These are phyloP conservation scores for Trichosporon faecale DNA, from an alignment of 1,284 basidiomycete genomes.

Conservation along the genomic window DNA sequence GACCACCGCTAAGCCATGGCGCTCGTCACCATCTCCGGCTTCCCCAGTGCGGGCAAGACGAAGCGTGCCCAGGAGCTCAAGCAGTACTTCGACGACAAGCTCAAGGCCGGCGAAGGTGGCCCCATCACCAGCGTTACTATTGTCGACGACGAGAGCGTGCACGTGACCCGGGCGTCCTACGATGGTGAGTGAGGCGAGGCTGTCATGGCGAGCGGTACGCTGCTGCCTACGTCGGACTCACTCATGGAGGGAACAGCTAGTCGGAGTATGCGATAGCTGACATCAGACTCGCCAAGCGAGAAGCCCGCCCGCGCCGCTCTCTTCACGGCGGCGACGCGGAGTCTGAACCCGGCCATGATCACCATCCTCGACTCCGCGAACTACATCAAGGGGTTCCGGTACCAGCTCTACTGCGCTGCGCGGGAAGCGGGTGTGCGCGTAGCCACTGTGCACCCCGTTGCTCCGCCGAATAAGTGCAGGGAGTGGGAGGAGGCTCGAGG, in stretches of 20 bases:
- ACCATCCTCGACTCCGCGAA: constrained; percentile 88
- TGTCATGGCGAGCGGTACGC: too few species aligned
- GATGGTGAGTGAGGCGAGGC: constrained; percentile 59
- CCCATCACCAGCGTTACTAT: constrained; percentile 55
- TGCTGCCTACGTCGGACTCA: too few species aligned
- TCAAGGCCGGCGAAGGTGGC: constrained; percentile 46
- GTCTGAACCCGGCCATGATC: constrained; percentile 68
- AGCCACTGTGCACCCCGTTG: constrained; percentile 79
- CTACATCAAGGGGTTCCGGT: constrained; percentile 95
- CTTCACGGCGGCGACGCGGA: constrained; percentile 79
- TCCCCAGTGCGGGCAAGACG: constrained; percentile 82
- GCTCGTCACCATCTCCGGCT: constrained; percentile 88
- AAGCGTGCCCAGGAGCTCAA: constrained; percentile 67
- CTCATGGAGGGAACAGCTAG: too few species aligned
- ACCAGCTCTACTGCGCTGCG: constrained; percentile 95
- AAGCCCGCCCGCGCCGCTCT: constrained; percentile 83
- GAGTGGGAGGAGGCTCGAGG: constrained; percentile 64
- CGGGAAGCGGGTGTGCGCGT: constrained; percentile 80
- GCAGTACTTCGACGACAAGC: constrained; percentile 59
- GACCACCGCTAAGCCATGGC: constrained; percentile 62
- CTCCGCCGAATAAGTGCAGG: constrained; percentile 71
- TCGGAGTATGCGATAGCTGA: too few species aligned
- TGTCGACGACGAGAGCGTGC: constrained; percentile 74
- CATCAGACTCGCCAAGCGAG: constrained; percentile 72
- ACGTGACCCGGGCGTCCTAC: constrained; percentile 66